phyloP scores from a whole-genome alignment of 345 rosid species.

The sweet orange (Citrus sinensis) region DVS_A1.0 CM039169.1:259501-260000 shows the following conservation, averaged over 20 bases:
- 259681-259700: not conserved
- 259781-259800: not conserved
- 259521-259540: not conserved
- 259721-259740: conserved; percentile 17
- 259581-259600: not conserved
- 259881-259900: too few relatives aligned
- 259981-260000: too few relatives aligned
- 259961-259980: not conserved
- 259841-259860: not conserved
- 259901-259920: not conserved
- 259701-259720: conserved; percentile 8
- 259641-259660: conserved; percentile 15
- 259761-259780: not conserved
- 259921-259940: not conserved
- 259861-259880: too few relatives aligned
- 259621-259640: conserved; percentile 6
- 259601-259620: not conserved
- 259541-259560: not conserved
- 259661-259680: not conserved
- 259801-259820: not conserved
- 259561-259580: conserved; percentile 9
- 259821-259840: not conserved
- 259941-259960: too few relatives aligned
- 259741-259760: conserved; percentile 12
- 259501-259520: not conserved